These are phyloP conservation scores for Solanum commersonii DNA, from an alignment of 257 asterid genomes.

Conservation along the genomic window DNA sequence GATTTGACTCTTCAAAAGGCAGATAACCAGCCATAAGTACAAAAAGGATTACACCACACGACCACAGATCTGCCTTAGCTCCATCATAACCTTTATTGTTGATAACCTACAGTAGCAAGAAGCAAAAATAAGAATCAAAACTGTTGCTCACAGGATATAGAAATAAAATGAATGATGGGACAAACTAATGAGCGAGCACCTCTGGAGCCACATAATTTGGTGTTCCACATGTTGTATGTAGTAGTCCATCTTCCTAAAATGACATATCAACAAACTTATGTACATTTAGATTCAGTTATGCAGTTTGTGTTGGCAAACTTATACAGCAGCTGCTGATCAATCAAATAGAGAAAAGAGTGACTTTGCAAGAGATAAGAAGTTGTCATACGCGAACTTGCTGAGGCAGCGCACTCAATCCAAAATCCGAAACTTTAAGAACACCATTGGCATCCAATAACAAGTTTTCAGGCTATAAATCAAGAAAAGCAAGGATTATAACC, in stretches of 20 bases:
- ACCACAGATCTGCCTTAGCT: conserved; percentile 97
- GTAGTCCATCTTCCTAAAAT: conserved; percentile 84
- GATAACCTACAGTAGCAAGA: conserved; percentile 48
- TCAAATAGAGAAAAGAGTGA: background rate
- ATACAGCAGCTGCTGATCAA: background rate
- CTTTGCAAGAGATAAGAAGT: background rate
- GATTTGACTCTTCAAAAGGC: conserved; percentile 89
- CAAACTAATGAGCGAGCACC: conserved; percentile 23
- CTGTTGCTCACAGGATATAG: background rate
- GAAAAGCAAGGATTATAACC: background rate
- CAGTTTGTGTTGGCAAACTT: background rate
- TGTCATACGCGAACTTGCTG: conserved; percentile 89
- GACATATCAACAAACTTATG: background rate
- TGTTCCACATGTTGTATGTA: conserved; percentile 96
- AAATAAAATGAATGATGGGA: background rate
- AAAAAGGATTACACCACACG: conserved; percentile 51
- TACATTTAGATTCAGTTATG: background rate
- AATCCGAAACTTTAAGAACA: conserved; percentile 78
- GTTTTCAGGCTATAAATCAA: conserved; percentile 70
- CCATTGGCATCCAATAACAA: conserved; percentile 73
- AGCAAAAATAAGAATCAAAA: background rate
- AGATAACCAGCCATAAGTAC: conserved; percentile 49
- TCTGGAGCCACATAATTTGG: conserved; percentile 99
- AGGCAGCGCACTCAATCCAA: conserved; percentile 93
- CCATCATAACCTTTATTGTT: conserved; percentile 93